Base-by-base conservation (phyloP, 2,329 filamentous ascomycete genomes). In the Trichoderma lentiforme region DNA sequence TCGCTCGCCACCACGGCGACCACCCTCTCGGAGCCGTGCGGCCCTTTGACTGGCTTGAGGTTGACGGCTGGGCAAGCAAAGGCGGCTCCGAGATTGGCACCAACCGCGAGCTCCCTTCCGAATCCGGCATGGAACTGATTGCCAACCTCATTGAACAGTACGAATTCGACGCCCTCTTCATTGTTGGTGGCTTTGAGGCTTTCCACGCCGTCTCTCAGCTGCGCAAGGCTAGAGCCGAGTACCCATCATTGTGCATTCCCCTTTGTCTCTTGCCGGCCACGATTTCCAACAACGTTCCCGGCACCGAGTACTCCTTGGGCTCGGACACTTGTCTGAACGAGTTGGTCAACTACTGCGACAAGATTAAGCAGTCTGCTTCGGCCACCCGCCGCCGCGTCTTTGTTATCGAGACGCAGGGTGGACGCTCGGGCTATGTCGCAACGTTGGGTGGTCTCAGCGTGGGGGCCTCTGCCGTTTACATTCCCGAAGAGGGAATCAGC, bases 21-120 rank as follows among this genome's bases (percentile, higher is more conserved):
- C 86, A 90, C 78, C 95, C 95, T 0, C 73, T 93, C 0, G 92
- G 94, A 51, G 90, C 96, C 3, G 95, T 99, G 9, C 91, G 95
- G 36, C 89, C 92, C 51, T 93, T 98, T 73, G 86, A 91, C 76
- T 99, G 96, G 96, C 88, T 98, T 24, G 96, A 98, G 79, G 94
- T 97, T 6, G 95, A 98, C 80, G 87, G 90, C 73, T 99, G 96
- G 96, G 94, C 95, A 15, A 97, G 94, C 83, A 95, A 94, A 83
- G 96, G 96, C 80, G 96, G 96, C 73, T 98, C 95, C 2, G 96
- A 99, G 81, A 98, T 99, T 78, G 96, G 96, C 76, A 99, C 95
- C 30, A 99, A 99, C 86, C 93, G 96, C 77, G 94, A 94, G 78
- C 89, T 98, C 36, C 96, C 96, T 6, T 90, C 89, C 24, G 95